Evolutionary conservation across 2,329 filamentous ascomycete species (phyloP), one percentile per base, ranked within the genome.

Genomic region (Pseudogymnoascus sp.): DNA sequence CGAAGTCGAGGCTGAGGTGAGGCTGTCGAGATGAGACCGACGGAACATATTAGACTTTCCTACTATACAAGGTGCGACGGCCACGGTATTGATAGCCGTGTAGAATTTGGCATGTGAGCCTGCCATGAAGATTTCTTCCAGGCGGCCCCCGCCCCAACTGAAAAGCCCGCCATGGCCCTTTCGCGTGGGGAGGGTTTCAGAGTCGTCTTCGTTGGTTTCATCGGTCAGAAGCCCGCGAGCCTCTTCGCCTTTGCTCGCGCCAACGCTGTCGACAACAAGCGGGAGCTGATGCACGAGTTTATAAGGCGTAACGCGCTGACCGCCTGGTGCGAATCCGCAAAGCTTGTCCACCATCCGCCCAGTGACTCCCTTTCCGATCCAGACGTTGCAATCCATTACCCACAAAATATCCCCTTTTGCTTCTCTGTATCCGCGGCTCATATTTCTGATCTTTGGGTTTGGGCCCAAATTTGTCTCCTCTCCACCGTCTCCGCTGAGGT

Each of bases 21-120:
- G 82, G 66, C 82, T 82, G 73, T 97, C 84, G 36, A 99, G 84
- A 69, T 99, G 93, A 0, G 90, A 90, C 64, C 89, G 90, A 62
- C 94, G 89, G 75, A 97, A 99, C 92, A 99, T 97, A 76, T 95
- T 97, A 69, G 91, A 96, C 77, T 99, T 99, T 58, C 94, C 94
- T 20, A 97, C 88, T 62, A 96, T 88, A 74, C 94, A 99, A 7
- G 95, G 94, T 0, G 94, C 94, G 59, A 97, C 77, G 3, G 89
- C 82, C 14, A 97, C 90, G 0, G 90, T 90, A 75, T 97, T 97
- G 80, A 99, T 99, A 64, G 93, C 94, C 7, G 88, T 88, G 77
- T 99, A 99, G 79, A 99, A 97, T 72, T 99, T 99, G 68, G 91
- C 91, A 73, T 99, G 94, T 0, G 91, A 85, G 0, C 91, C 94